phyloP scores from a whole-genome alignment of 352 stramenopile species.

The Phytophthora europaea region DNA sequence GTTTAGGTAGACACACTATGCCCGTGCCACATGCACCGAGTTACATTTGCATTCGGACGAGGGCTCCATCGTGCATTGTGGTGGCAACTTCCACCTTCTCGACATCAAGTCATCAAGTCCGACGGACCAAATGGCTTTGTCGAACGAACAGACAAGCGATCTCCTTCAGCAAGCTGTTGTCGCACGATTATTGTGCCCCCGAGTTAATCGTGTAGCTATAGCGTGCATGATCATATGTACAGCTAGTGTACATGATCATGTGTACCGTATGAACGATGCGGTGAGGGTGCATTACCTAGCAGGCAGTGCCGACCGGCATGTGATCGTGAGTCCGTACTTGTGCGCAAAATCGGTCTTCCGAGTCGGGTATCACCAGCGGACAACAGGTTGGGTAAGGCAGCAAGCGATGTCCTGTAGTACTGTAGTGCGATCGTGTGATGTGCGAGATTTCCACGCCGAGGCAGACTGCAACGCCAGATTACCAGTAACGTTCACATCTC shows the following conservation, averaged over 20 bases:
- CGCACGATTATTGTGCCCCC: slow-evolving; percentile 24
- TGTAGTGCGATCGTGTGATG: slow-evolving; percentile 26
- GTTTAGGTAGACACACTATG: not conserved
- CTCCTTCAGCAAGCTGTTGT: not conserved
- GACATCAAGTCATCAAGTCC: slow-evolving; percentile 4
- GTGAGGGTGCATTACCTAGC: slow-evolving; percentile 22
- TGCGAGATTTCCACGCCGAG: slow-evolving; percentile 6
- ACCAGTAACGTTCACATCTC: slow-evolving; percentile 23
- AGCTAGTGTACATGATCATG: no score
- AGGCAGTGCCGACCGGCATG: slow-evolving; percentile 19
- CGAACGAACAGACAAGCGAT: not conserved
- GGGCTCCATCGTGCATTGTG: not conserved
- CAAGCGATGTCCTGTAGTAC: slow-evolving; percentile 16
- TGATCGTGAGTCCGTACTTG: slow-evolving; percentile 23
- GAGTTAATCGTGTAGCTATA: slow-evolving; percentile 16
- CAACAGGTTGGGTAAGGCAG: slow-evolving; percentile 27
- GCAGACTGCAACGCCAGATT: slow-evolving; percentile 1
- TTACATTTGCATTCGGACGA: not conserved
- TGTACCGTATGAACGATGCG: not conserved
- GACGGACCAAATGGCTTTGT: not conserved
- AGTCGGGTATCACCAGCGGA: slow-evolving; percentile 5
- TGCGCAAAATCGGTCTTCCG: slow-evolving; percentile 15
- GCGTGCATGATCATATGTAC: no score
- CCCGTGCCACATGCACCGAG: not conserved
- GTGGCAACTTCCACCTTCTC: not conserved